Conservation (phyloP, 768 basidiomycete genomes). For the Kwoniella sp. region DNA sequence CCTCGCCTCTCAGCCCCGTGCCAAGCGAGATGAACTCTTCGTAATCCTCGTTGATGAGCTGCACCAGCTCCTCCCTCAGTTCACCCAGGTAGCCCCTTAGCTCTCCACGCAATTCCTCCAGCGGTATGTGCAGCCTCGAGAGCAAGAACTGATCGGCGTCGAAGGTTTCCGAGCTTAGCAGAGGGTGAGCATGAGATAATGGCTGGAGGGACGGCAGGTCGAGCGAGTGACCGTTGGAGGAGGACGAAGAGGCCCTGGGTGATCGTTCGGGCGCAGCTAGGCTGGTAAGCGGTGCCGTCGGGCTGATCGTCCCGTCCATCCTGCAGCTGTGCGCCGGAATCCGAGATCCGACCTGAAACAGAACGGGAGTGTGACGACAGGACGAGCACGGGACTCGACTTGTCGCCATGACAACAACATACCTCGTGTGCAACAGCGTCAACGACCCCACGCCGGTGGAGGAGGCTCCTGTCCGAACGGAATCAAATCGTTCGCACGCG, state of each 20-base stretch:
- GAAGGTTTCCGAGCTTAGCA: constrained; percentile 67
- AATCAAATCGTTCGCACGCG: no score
- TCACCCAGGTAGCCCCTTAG: constrained; percentile 75
- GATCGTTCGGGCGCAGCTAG: no score
- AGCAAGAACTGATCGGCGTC: constrained; percentile 82
- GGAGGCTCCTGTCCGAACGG: no score
- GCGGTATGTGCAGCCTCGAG: constrained; percentile 74
- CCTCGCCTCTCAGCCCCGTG: constrained; percentile 84
- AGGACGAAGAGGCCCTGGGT: constrained; percentile 10
- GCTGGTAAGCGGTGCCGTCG: no score
- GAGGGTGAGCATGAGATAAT: constrained; percentile 72
- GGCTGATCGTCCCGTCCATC: no score
- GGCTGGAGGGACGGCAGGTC: constrained; percentile 55
- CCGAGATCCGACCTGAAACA: no score
- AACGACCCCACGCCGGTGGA: no score
- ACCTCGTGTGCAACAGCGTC: no score
- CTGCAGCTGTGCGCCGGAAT: no score
- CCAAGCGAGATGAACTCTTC: constrained; percentile 95
- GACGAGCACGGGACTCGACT: no score
- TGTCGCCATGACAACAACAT: no score
- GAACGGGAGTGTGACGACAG: no score
- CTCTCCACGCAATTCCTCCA: constrained; percentile 81
- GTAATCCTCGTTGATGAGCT: constrained; percentile 95
- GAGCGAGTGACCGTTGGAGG: constrained; percentile 17
- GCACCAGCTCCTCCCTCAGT: constrained; percentile 88